Base-by-base conservation (phyloP, 164 flowering plant species). In the Hamamelis virginiana region DNA sequence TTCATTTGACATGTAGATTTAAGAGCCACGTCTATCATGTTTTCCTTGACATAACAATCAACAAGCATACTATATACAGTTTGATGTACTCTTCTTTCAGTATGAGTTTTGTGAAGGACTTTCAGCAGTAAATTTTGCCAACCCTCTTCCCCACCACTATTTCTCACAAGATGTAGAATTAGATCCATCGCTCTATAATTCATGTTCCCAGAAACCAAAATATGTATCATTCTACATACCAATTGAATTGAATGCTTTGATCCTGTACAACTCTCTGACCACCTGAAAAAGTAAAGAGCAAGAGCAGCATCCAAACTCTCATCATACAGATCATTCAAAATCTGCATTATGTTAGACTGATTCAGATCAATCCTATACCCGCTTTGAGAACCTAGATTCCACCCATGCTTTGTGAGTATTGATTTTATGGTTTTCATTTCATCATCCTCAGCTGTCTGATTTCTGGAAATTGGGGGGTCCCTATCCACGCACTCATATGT, bases 1-100 rank as follows among this genome's bases (percentile, higher is more conserved):
- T 72, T 78, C 80, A 84, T 79, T 65, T 71, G 62, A 72, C 51
- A 23, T 41, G 63, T 27, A 57, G 72, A 47, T n/a, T 73, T 61
- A 44, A 80, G 59, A 64, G 90, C 90, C 23, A 62, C 27, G 18
- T 27, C 23, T 59, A 73, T 48, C 86, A 78, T 73, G 27, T 73
- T 69, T 61, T 78, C 81, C 75, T 62, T 64, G 26, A 80, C 70
- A 69, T 74, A 86, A 57, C 75, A 76, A 27, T 67, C 65, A 65
- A 86, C 76, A 50, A 83, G 68, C 83, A 84, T 84, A 67, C 85
- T 76, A 66, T 65, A 79, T 38, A 73, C 77, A 59, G 69, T 79
- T 68, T 67, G 73, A 53, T 75, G 65, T 48, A 69, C 73, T 59
- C 59, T 64, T 64, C 70, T 74, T 46, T 65, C 62, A 38, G 33